Evolutionary conservation across 2,329 filamentous ascomycete species (phyloP), one percentile per base, ranked within the genome.

Genomic region (Aspergillus calidoustus): DNA sequence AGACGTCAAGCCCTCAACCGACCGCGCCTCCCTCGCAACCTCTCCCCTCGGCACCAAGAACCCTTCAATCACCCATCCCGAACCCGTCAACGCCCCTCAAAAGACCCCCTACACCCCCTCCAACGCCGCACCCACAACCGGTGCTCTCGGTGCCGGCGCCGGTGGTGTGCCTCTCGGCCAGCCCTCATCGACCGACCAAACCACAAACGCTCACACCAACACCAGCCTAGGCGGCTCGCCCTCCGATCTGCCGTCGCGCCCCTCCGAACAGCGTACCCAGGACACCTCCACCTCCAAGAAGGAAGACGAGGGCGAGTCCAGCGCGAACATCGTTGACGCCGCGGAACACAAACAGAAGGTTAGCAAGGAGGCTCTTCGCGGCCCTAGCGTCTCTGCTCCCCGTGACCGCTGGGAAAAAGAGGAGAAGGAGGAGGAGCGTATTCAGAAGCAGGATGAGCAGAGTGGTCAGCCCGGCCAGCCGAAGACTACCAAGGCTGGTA

Each of bases 281-380:
- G 34, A 41, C 3, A 28, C 25, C 6, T 28, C 13, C 22, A 19
- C 46, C 23, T 22, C 46, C 23, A 19, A 51, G 25, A 31, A 51
- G 48, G 25, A 31, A 31, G 31, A 51, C 2, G 47, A 30, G 48
- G 34, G 51, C 23, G 47, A 55, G 23, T n/a, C 28, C 31, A 56
- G 31, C 28, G 34, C 25, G n/a, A 25, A 30, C n/a, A 47, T 34
- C 15, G 51, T n/a, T 5, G 43, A 50, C 4, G 44, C 58, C 25
- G 49, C 54, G 7, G 46, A 41, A 19, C 28, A 62, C 25, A 62
- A 62, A 28, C 48, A 59, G 30, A 51, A 63, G 34, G 71, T 66
- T 28, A 75, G 72, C 58, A 59, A 70, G 54, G 74, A 76, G 38
- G 71, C 74, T 1, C 65, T 75, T 19, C 59, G 67, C 54, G 74